Evolutionary conservation across 2,329 filamentous ascomycete species (phyloP).

Genomic region (Ustulina deusta): DNA sequence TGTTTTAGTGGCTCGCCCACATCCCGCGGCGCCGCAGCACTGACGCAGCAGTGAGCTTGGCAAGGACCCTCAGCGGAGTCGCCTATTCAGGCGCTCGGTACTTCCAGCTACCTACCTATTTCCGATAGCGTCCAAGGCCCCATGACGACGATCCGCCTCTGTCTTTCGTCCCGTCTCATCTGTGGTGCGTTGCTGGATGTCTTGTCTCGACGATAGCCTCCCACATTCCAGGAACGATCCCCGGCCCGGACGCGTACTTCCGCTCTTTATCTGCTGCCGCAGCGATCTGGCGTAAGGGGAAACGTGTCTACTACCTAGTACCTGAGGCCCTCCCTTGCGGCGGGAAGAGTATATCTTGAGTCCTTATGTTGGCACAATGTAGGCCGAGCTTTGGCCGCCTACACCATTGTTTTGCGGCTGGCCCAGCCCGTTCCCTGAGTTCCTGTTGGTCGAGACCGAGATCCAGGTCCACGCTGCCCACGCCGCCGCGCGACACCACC

Average conservation of each 20-base stretch:
- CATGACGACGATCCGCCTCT: conserved; percentile 24
- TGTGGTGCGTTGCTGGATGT: neutral
- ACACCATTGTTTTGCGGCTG: conserved; percentile 44
- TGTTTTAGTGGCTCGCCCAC: conserved; percentile 21
- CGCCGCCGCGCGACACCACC: conserved; percentile 30
- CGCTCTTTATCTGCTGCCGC: conserved; percentile 27
- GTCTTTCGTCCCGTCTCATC: conserved; percentile 15
- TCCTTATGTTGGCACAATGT: conserved; percentile 46
- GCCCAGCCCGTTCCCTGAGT: conserved; percentile 37
- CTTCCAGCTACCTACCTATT: conserved; percentile 14
- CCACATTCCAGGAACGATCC: conserved; percentile 31
- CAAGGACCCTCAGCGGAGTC: conserved; percentile 18
- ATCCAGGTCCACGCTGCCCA: conserved; percentile 14
- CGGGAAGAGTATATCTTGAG: conserved; percentile 21
- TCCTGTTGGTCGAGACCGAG: conserved; percentile 27
- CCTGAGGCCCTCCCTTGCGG: conserved; percentile 26
- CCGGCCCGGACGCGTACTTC: conserved; percentile 28
- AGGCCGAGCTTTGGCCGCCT: conserved; percentile 46
- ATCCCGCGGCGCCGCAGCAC: conserved; percentile 23
- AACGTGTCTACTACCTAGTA: conserved; percentile 30
- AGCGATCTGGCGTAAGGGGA: conserved; percentile 24
- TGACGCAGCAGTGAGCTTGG: conserved; percentile 31
- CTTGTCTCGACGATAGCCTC: conserved; percentile 31
- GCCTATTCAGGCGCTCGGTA: neutral
- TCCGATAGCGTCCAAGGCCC: conserved; percentile 17